Percentiles rank a stretch among this genome's conserved stretches.
These are phyloP conservation scores for Stellera chamaejasme DNA, from an alignment of 345 rosid species.

Conservation along the genomic window DNA sequence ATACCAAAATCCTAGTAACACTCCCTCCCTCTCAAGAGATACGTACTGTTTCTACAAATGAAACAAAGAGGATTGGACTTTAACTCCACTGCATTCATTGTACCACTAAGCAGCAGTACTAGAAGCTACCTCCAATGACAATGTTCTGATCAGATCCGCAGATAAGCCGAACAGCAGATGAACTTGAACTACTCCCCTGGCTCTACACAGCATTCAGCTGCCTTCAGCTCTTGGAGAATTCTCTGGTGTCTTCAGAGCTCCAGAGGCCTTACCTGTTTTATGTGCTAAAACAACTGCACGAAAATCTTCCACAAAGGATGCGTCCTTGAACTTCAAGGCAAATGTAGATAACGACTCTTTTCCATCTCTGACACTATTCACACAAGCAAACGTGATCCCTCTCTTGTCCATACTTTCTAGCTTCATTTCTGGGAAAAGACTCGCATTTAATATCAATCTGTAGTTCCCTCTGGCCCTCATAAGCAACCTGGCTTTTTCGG, in stretches of 20 bases:
- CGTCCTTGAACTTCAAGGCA: slow-evolving; percentile 81
- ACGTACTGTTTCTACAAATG: slow-evolving; percentile 9
- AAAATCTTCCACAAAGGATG: slow-evolving; percentile 56
- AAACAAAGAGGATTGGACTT: slow-evolving; percentile 16
- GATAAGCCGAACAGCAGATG: background rate
- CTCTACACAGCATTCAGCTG: slow-evolving; percentile 19
- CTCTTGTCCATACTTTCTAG: slow-evolving; percentile 89
- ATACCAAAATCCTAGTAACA: background rate
- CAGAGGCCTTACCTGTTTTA: slow-evolving; percentile 30
- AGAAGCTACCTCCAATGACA: background rate
- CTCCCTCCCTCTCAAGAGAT: slow-evolving; percentile 20
- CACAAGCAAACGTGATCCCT: slow-evolving; percentile 87
- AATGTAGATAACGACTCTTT: slow-evolving; percentile 66
- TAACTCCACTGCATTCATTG: background rate
- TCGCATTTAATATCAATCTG: slow-evolving; percentile 84
- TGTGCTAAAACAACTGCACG: slow-evolving; percentile 42
- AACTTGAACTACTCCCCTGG: background rate
- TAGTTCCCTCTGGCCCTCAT: slow-evolving; percentile 94
- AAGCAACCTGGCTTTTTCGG: slow-evolving; percentile 58
- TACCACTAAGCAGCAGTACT: too few relatives aligned
- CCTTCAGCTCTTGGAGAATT: slow-evolving; percentile 61
- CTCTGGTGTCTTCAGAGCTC: slow-evolving; percentile 69
- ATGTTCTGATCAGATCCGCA: background rate
- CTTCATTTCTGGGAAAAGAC: slow-evolving; percentile 89
- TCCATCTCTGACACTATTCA: slow-evolving; percentile 58